Conservation (phyloP, 768 basidiomycete genomes). For the Pleurotus citrinopileatus region DNA sequence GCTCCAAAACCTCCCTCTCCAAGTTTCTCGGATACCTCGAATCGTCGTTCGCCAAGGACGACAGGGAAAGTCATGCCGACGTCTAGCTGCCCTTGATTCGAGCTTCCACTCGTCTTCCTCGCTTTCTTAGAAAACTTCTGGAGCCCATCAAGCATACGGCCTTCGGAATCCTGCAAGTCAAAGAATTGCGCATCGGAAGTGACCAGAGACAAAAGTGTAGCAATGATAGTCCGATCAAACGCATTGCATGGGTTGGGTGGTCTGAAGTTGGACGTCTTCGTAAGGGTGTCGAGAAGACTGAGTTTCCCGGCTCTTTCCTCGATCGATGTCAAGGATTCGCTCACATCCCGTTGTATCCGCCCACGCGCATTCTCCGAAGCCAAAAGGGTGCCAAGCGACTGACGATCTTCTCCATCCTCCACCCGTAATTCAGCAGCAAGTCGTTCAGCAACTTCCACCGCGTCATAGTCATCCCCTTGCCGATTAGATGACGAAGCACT, state of each 20-base stretch:
- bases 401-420: slow-evolving; percentile 29
- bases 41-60: slow-evolving; percentile 58
- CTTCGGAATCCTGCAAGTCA: slow-evolving; percentile 52
- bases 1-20: slow-evolving; percentile 97
- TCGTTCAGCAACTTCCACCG: slow-evolving; percentile 49
- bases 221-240: slow-evolving; percentile 64
- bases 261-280: slow-evolving; percentile 59
- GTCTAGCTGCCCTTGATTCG: slow-evolving; percentile 31
- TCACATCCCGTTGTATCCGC: slow-evolving; percentile 7
- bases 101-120: slow-evolving; percentile 39
- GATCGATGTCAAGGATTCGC: slow-evolving; percentile 26
- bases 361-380: slow-evolving; percentile 9
- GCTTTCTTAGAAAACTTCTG: slow-evolving; percentile 66
- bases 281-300: slow-evolving; percentile 63
- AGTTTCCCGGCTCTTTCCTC: slow-evolving; percentile 65
- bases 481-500: slow-evolving; percentile 25
- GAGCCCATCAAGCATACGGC: slow-evolving; percentile 61
- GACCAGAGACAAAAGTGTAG: slow-evolving; percentile 60
- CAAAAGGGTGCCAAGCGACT: slow-evolving; percentile 18
- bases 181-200: slow-evolving; percentile 59
- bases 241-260: slow-evolving; percentile 90
- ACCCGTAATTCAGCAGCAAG: slow-evolving; percentile 48
- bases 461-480: slow-evolving; percentile 40
- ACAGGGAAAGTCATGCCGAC: slow-evolving; percentile 47
- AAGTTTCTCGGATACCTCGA: slow-evolving; percentile 79